Percentiles rank a stretch among this genome's conserved stretches.
These are phyloP conservation scores for Hygrocybe punicea DNA, from an alignment of 768 basidiomycete genomes.

Conservation along the genomic window DNA sequence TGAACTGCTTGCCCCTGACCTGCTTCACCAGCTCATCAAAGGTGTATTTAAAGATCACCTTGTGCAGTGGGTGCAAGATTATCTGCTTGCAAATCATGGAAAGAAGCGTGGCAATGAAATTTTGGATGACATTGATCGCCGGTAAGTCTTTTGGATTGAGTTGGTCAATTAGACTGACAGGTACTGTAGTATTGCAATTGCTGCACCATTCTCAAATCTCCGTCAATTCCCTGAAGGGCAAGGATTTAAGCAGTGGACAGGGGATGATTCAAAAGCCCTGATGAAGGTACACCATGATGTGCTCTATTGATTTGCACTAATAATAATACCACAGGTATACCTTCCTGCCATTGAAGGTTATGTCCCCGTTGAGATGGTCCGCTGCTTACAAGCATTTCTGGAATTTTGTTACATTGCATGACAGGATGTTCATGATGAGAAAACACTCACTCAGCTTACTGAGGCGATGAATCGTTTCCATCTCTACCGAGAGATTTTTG, in stretches of 20 bases:
- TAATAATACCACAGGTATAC: slow-evolving; percentile 22
- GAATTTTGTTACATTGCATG: slow-evolving; percentile 31
- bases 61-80: slow-evolving; percentile 35
- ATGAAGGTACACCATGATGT: slow-evolving; percentile 8
- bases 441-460: slow-evolving; percentile 10
- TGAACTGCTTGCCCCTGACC: slow-evolving; percentile 31
- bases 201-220: slow-evolving; percentile 3
- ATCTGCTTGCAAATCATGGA: slow-evolving; percentile 22
- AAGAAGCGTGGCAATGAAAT: slow-evolving; percentile 21
- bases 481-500: slow-evolving; percentile 26
- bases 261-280: slow-evolving; percentile 12
- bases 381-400: slow-evolving; percentile 22
- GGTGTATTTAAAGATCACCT: slow-evolving; percentile 43
- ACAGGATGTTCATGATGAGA: slow-evolving; percentile 17
- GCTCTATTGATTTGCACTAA: background rate
- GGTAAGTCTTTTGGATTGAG: slow-evolving; percentile 21
- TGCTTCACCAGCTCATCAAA: slow-evolving; percentile 43
- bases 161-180: background rate
- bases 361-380: slow-evolving; percentile 29
- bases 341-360: slow-evolving; percentile 30
- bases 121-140: slow-evolving; percentile 34
- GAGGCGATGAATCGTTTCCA: slow-evolving; percentile 27
- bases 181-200: slow-evolving; percentile 2
- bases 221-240: slow-evolving; percentile 9
- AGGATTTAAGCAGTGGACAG: slow-evolving; percentile 12